Evolutionary conservation across 2,329 filamentous ascomycete species (phyloP).

Genomic region (Diaporthe velutina): DNA sequence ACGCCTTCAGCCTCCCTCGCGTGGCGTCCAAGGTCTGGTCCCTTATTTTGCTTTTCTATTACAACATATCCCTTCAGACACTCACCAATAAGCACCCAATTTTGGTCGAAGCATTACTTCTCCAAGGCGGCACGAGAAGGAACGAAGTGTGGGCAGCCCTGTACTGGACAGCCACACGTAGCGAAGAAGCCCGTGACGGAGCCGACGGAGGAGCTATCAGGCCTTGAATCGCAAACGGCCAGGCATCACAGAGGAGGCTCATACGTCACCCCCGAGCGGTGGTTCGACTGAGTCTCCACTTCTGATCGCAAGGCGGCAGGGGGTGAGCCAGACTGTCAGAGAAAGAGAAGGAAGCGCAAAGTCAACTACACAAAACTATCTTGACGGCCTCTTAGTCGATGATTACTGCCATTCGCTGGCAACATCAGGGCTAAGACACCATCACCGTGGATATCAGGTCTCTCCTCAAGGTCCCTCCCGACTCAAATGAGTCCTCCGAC

Average conservation of each 20-base stretch:
- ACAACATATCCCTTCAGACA: conserved; percentile 7
- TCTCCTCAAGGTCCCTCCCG: conserved; percentile 79
- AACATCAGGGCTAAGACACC: conserved; percentile 56
- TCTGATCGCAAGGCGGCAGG: conserved; percentile 26
- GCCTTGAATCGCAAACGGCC: conserved; percentile 19
- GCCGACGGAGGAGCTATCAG: conserved; percentile 9
- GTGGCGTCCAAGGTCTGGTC: conserved; percentile 21
- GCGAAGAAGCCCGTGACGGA: conserved; percentile 11
- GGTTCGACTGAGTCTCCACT: conserved; percentile 24
- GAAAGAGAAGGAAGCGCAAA: conserved; percentile 31
- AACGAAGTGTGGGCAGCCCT: background rate
- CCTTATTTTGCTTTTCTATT: conserved; percentile 14
- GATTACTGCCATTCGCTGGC: conserved; percentile 49
- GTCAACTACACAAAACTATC: conserved; percentile 9
- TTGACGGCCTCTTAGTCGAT: conserved; percentile 14
- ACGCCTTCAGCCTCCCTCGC: conserved; percentile 12
- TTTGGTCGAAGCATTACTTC: conserved; percentile 14
- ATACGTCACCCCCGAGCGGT: conserved; percentile 21
- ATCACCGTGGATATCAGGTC: conserved; percentile 96
- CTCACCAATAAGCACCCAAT: background rate
- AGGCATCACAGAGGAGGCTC: conserved; percentile 13
- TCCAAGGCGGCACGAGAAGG: conserved; percentile 1
- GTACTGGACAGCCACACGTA: background rate
- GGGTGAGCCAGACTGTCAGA: conserved; percentile 28
- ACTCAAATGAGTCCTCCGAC: conserved; percentile 77